Percentiles rank a stretch among this genome's conserved stretches.
phyloP scores from a whole-genome alignment of 129 eudicot genomes.

The Lonicera japonica region DNA sequence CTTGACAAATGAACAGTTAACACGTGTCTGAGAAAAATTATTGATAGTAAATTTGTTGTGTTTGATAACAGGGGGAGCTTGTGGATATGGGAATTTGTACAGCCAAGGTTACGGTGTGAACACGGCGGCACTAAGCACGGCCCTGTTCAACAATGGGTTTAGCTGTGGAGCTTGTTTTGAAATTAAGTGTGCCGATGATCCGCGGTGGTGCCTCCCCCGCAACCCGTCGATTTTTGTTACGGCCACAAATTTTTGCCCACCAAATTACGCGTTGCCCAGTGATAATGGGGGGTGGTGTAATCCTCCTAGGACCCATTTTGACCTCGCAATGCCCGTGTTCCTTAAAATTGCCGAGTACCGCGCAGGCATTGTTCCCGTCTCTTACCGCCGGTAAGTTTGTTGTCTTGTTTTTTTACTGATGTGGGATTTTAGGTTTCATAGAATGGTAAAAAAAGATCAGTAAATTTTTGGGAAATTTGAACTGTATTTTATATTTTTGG shows the following conservation, averaged over 20 bases:
- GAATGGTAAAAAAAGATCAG: too few relatives aligned
- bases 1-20: too few relatives aligned
- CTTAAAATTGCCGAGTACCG: conserved; percentile 55
- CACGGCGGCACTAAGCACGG: conserved; percentile 66
- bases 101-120: conserved; percentile 71
- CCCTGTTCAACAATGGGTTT: conserved; percentile 51
- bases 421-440: too few relatives aligned
- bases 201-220: conserved; percentile 55
- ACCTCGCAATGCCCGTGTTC: conserved; percentile 65
- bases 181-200: conserved; percentile 47
- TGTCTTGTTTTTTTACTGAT: background rate
- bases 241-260: conserved; percentile 65
- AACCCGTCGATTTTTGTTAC: conserved; percentile 59
- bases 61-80: conserved; percentile 45
- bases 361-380: conserved; percentile 64
- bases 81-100: conserved; percentile 63
- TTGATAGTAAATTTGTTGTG: too few relatives aligned
- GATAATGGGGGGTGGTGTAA: conserved; percentile 74
- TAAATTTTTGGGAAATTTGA: too few relatives aligned
- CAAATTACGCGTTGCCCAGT: conserved; percentile 47
- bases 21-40: background rate
- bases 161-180: conserved; percentile 67
- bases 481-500: too few relatives aligned
- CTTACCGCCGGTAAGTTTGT: conserved; percentile 44
- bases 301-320: conserved; percentile 63